phyloP scores from a whole-genome alignment of 2,329 filamentous ascomycete genomes.

The Celoporthe dispersa region DNA sequence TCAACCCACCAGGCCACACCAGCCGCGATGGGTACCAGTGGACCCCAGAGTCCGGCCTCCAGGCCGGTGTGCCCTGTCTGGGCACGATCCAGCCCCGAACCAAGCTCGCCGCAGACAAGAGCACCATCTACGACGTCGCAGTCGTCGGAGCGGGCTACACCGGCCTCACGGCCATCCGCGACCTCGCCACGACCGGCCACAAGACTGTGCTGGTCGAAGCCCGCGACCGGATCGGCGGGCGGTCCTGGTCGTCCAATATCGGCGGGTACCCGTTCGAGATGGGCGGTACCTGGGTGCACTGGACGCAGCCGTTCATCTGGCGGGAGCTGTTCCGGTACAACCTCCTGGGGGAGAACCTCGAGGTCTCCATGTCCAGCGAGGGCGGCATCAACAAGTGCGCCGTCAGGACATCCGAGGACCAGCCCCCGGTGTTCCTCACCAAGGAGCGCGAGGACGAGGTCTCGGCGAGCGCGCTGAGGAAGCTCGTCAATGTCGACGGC shows the following conservation, averaged over 20 bases:
- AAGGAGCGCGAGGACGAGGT: slow-evolving; percentile 48
- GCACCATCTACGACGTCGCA: slow-evolving; percentile 32
- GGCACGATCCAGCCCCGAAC: slow-evolving; percentile 22
- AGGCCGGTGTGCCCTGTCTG: slow-evolving; percentile 27
- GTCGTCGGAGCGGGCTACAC: slow-evolving; percentile 41
- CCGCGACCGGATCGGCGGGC: slow-evolving; percentile 52
- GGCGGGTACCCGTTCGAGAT: slow-evolving; percentile 51
- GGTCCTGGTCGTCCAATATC: slow-evolving; percentile 51
- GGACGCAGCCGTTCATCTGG: slow-evolving; percentile 49
- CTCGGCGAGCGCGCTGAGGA: slow-evolving; percentile 42
- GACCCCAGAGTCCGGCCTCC: slow-evolving; percentile 27
- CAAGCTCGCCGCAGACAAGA: slow-evolving; percentile 8
- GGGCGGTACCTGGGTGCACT: slow-evolving; percentile 55
- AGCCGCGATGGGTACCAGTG: slow-evolving; percentile 32
- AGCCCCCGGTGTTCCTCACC: slow-evolving; percentile 36
- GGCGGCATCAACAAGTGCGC: slow-evolving; percentile 47
- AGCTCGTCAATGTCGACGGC: slow-evolving; percentile 53
- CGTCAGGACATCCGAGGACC: slow-evolving; percentile 36
- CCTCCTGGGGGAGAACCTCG: slow-evolving; percentile 44
- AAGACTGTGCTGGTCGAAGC: slow-evolving; percentile 50
- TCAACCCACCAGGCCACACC: slow-evolving; percentile 21
- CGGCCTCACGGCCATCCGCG: slow-evolving; percentile 39
- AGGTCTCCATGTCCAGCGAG: slow-evolving; percentile 42
- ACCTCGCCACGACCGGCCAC: slow-evolving; percentile 37
- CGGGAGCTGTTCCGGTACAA: slow-evolving; percentile 51